Percentiles rank a stretch among this genome's conserved stretches.
phyloP scores from a whole-genome alignment of 2,329 filamentous ascomycete genomes.

The Tolypocladium sp. region DNA sequence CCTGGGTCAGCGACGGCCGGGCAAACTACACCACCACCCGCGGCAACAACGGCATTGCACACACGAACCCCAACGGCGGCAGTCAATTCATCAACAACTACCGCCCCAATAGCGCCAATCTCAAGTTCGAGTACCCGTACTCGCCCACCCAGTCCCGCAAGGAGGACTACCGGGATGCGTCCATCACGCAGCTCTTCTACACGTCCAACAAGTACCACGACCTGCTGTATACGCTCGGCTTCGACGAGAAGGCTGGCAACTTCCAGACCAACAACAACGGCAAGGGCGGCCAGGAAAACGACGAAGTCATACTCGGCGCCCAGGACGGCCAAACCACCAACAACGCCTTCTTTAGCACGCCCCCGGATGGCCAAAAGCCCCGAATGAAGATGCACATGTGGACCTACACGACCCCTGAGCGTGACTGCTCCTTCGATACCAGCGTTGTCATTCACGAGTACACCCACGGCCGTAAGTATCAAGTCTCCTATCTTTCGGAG shows the following conservation, averaged over 20 bases:
- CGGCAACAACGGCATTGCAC: conserved; percentile 51
- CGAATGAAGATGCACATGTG: conserved; percentile 54
- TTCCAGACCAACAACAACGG: conserved; percentile 50
- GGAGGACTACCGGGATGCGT: conserved; percentile 39
- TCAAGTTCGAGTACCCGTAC: conserved; percentile 40
- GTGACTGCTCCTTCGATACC: conserved; percentile 49
- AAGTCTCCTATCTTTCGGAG: neutral
- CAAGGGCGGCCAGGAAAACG: conserved; percentile 38
- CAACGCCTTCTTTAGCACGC: conserved; percentile 50
- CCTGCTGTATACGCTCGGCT: conserved; percentile 46
- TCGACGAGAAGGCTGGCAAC: conserved; percentile 49
- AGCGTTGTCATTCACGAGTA: conserved; percentile 53
- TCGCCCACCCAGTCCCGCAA: conserved; percentile 22
- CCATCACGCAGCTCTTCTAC: conserved; percentile 52
- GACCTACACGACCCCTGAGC: conserved; percentile 33
- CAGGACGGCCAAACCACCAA: conserved; percentile 47
- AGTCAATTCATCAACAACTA: conserved; percentile 25
- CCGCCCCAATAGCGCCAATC: conserved; percentile 31
- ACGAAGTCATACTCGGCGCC: conserved; percentile 45
- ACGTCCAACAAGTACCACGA: conserved; percentile 52
- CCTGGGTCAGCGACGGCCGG: conserved; percentile 41
- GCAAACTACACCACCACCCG: conserved; percentile 41
- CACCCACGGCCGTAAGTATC: conserved; percentile 35
- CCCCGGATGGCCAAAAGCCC: conserved; percentile 37
- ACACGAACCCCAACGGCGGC: conserved; percentile 33